Evolutionary conservation across 768 basidiomycete genomes (phyloP), one percentile per base, ranked within the genome.

Genomic region (Agrocybe chaxingu): DNA sequence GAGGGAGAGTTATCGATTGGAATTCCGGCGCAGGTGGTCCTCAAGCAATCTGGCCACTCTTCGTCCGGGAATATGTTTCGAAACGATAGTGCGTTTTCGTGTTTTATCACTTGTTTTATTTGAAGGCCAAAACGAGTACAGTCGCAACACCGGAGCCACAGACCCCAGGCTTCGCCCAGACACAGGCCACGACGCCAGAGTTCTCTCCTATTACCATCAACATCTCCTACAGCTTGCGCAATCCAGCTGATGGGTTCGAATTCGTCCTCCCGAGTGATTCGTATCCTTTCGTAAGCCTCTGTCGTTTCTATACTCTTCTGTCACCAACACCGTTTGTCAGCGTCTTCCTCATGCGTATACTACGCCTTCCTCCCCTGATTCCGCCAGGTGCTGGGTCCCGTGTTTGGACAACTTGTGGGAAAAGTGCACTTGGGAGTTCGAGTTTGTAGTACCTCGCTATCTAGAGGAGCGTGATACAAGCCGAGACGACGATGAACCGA

Each of bases 371-470:
- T 87, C 86, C 7, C 85, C 93, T 5, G 92, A 95, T 62, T 79
- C 92, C 12, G 94, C 96, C n/a, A 78, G 97, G 61, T 94, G 92
- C 60, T 99, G 97, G 97, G 86, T 98, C n/a, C 97, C 97, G 10
- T 99, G 97, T 61, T 69, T 98, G 13, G 97, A 99, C 66, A 90
- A 83, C 59, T 69, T 93, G 16, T 96, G 93, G 91, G 95, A 97
- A 68, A 87, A 92, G 60, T 97, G 91, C 59, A 95, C 96, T 6
- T 99, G 97, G 97, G 97, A 99, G 62, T 88, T 98, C 50, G 92
- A 98, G 67, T 92, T 97, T 66, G 83, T 97, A 45, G 95, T 97
- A 32, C 94, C 95, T 44, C 77, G 86, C 56, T 86, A 83, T 61
- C 71, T 91, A 10, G 86, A 92, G 63, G 88, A 88, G 54, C 74